Conservation (phyloP, 805 yeast species). For the Clavispora asparagi region DNA sequence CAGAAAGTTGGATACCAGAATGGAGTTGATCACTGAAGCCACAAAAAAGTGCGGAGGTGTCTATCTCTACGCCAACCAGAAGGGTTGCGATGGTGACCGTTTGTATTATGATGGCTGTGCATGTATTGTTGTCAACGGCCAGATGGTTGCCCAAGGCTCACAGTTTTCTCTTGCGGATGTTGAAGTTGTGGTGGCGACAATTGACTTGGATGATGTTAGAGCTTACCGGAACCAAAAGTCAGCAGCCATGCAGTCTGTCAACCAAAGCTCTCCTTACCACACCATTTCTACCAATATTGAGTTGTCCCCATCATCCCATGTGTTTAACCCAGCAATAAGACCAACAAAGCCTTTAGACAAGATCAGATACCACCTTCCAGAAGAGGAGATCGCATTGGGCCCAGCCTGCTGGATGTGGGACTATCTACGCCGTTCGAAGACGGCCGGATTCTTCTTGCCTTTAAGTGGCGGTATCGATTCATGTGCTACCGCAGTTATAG, state of each 20-base stretch:
- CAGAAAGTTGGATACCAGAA: constrained; percentile 79
- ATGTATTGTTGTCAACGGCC: constrained; percentile 85
- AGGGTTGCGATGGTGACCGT: constrained; percentile 98
- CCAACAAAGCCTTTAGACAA: constrained; percentile 49
- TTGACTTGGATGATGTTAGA: constrained; percentile 88
- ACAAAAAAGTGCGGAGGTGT: constrained; percentile 96
- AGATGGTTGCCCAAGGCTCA: constrained; percentile 85
- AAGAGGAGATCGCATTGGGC: constrained; percentile 95
- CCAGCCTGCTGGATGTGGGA: constrained; percentile 99
- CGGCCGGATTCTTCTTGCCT: constrained; percentile 90
- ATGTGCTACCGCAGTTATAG: constrained; percentile 94
- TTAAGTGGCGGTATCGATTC: constrained; percentile 97
- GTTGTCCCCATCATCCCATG: constrained; percentile 53
- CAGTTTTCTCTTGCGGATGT: constrained; percentile 90
- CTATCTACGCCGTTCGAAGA: constrained; percentile 82
- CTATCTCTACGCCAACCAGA: constrained; percentile 88
- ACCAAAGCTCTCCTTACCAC: constrained; percentile 40
- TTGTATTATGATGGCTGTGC: constrained; percentile 97
- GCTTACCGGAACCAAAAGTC: constrained; percentile 72
- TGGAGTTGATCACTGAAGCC: constrained; percentile 84
- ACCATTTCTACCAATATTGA: constrained; percentile 60
- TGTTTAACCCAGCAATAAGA: constrained; percentile 54
- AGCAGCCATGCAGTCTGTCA: constrained; percentile 67
- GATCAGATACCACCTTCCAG: constrained; percentile 71
- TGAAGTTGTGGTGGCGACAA: constrained; percentile 92